A percentile compares a stretch with the other conserved stretches of the same genome.
Conservation (phyloP, 768 basidiomycete species). For the Termitomyces sp. region DNA sequence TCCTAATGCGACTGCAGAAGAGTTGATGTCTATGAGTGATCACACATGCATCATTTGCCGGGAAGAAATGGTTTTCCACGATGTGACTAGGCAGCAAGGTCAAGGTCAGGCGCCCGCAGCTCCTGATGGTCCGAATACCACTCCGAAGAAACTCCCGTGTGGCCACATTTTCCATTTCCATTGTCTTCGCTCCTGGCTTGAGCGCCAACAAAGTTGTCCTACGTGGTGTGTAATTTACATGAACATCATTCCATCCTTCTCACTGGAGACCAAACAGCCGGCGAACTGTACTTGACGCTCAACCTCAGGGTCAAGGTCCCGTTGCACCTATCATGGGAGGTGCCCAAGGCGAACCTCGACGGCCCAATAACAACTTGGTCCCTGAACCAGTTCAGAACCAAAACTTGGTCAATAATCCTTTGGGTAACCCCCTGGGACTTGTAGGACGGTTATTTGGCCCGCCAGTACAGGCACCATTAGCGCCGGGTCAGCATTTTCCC, state of each 20-base stretch:
- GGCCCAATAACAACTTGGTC: conserved; percentile 21
- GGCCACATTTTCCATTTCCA: conserved; percentile 98
- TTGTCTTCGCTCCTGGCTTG: conserved; percentile 95
- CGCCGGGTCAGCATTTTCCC: conserved; percentile 25
- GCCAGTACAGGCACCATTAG: conserved; percentile 36
- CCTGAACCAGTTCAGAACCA: conserved; percentile 25
- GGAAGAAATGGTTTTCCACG: conserved; percentile 76
- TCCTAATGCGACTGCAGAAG: conserved; percentile 85
- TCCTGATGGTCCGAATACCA: conserved; percentile 81
- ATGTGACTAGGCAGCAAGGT: conserved; percentile 10
- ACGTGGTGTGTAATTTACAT: conserved; percentile 68
- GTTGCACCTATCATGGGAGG: conserved; percentile 19
- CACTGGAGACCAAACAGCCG: conserved; percentile 40
- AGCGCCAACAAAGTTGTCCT: conserved; percentile 97
- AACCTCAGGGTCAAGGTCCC: conserved; percentile 28
- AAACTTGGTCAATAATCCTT: conserved; percentile 35
- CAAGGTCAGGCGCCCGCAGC: conserved; percentile 19
- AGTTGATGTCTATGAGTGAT: conserved; percentile 77
- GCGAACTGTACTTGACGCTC: conserved; percentile 65
- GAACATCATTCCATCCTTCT: conserved; percentile 6
- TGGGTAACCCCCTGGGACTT: conserved; percentile 47
- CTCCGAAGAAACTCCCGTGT: conserved; percentile 94
- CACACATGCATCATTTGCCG: conserved; percentile 97
- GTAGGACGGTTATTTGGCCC: conserved; percentile 54
- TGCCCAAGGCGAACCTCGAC: conserved; percentile 24